Conservation (phyloP, 2,329 filamentous ascomycete species). For the Neodidymelliopsis sp. region DNA sequence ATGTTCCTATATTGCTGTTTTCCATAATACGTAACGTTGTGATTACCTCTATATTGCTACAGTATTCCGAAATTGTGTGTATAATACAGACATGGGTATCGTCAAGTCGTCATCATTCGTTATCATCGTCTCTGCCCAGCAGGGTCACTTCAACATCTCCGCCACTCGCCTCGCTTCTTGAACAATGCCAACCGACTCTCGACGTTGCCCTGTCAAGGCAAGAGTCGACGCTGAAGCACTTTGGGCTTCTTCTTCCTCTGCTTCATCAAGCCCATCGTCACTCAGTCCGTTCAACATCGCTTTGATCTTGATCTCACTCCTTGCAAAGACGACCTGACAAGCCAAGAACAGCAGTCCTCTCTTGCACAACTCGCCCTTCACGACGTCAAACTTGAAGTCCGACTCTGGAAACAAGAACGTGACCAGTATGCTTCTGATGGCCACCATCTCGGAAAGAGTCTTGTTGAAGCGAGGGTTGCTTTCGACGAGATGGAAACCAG, state of each 20-base stretch:
- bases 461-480: conserved; percentile 24
- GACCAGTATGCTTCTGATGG: conserved; percentile 22
- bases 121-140: not conserved
- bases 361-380: conserved; percentile 21
- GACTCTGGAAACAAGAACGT: conserved; percentile 42
- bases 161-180: conserved; percentile 8
- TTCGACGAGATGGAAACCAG: conserved; percentile 36
- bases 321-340: conserved; percentile 39
- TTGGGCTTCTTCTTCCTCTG: conserved; percentile 5
- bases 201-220: not conserved
- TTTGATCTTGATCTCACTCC: conserved; percentile 36
- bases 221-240: not conserved
- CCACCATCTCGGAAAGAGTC: conserved; percentile 22
- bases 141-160: conserved; percentile 10
- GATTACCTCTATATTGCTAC: too few species aligned
- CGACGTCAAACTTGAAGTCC: conserved; percentile 31
- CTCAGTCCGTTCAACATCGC: conserved; percentile 26
- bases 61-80: not conserved
- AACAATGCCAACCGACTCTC: conserved; percentile 4
- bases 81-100: conserved; percentile 10
- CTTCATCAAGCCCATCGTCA: conserved; percentile 18
- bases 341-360: conserved; percentile 35
- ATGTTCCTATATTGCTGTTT: too few species aligned
- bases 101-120: not conserved
- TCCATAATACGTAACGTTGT: not conserved